Percentiles rank a stretch among this genome's conserved stretches.
Conservation (phyloP, 2,329 filamentous ascomycete genomes). For the Ascochyta clinopodiicola region DNA sequence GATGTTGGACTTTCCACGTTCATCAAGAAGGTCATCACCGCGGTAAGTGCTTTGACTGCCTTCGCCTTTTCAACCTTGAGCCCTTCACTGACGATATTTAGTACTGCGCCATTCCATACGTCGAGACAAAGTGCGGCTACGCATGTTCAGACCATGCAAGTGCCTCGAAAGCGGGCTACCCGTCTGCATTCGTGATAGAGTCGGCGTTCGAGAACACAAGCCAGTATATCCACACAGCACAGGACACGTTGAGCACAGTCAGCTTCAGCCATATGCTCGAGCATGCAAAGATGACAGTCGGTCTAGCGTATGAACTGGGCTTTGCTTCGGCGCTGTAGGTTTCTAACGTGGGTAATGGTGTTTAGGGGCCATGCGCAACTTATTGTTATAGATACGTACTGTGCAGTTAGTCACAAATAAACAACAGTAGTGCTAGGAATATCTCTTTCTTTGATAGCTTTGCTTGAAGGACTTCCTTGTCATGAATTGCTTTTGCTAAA, state of each 20-base stretch:
- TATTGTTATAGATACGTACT: no score
- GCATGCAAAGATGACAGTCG: constrained; percentile 82
- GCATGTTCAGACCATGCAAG: constrained; percentile 78
- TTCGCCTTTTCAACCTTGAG: neutral
- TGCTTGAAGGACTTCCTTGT: no score
- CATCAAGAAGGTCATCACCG: constrained; percentile 83
- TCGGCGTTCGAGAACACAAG: constrained; percentile 66
- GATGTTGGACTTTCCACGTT: constrained; percentile 80
- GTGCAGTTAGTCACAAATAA: no score
- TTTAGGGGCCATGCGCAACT: no score
- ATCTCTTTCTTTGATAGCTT: no score
- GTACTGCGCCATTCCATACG: constrained; percentile 86
- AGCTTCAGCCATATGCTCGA: constrained; percentile 89
- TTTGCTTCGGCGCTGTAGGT: constrained; percentile 59
- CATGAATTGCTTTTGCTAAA: no score
- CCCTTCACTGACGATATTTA: constrained; percentile 28
- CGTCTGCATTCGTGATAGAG: constrained; percentile 77
- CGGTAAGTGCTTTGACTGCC: constrained; percentile 18
- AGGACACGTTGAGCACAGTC: constrained; percentile 71
- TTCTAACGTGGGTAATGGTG: neutral
- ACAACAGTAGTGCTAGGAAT: no score
- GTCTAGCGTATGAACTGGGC: constrained; percentile 80
- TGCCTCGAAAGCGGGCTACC: constrained; percentile 74
- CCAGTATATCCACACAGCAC: constrained; percentile 70
- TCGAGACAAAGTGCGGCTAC: constrained; percentile 87